Conservation (phyloP, 2,329 filamentous ascomycete species). For the Neofusicoccum laricinum region DNA sequence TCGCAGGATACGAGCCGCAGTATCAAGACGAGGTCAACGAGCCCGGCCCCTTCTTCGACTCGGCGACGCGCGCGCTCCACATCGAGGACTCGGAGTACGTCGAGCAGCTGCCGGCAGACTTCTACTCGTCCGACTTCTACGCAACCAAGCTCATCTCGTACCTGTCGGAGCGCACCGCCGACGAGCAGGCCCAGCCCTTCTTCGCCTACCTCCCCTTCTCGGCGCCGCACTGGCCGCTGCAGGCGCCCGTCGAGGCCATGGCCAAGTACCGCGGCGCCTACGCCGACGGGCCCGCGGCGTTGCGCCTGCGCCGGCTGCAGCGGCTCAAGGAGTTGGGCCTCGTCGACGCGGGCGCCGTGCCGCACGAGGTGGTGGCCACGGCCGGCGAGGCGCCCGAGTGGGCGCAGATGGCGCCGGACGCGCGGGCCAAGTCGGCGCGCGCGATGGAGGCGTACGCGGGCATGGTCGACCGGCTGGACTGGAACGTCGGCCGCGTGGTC, state of each 20-base stretch:
- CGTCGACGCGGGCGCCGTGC: constrained; percentile 33
- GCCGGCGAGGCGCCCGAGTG: constrained; percentile 47
- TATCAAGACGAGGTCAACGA: constrained; percentile 27
- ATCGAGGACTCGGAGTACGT: constrained; percentile 33
- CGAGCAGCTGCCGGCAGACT: constrained; percentile 22
- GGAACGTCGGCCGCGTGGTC: constrained; percentile 58
- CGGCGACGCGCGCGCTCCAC: constrained; percentile 37
- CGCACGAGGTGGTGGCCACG: constrained; percentile 50
- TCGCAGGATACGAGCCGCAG: constrained; percentile 46
- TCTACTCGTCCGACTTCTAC: constrained; percentile 39
- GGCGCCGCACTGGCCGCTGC: constrained; percentile 62
- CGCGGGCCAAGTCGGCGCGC: constrained; percentile 46
- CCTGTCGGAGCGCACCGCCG: constrained; percentile 32
- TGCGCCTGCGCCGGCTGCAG: constrained; percentile 53
- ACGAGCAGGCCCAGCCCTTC: constrained; percentile 47
- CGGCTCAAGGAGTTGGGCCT: constrained; percentile 57
- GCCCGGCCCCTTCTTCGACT: constrained; percentile 39
- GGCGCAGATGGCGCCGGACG: constrained; percentile 46
- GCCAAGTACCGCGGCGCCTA: constrained; percentile 59
- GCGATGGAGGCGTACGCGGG: constrained; percentile 63
- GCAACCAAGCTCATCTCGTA: constrained; percentile 38
- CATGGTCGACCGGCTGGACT: constrained; percentile 63
- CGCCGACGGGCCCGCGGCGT: constrained; percentile 57
- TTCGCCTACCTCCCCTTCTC: constrained; percentile 62
- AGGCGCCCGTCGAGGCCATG: constrained; percentile 54